Conservation (phyloP, 805 yeast species). For the Sungouiella thailandica region DNA sequence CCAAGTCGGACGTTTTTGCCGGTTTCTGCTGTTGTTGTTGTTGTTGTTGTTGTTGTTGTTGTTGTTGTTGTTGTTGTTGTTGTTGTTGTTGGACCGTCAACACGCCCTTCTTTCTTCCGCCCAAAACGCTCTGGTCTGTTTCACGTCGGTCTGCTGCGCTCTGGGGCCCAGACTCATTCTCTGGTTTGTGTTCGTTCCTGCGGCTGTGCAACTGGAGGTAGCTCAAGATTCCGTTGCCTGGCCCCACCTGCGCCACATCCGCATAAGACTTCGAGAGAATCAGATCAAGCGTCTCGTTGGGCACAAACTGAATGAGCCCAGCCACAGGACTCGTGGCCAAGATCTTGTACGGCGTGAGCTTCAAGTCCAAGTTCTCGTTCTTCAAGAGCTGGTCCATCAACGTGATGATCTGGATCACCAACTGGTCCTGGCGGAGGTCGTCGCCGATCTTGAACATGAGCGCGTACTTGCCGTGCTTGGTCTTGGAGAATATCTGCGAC, state of each 20-base stretch:
- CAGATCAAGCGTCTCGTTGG: conserved; percentile 81
- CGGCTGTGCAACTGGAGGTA: conserved; percentile 58
- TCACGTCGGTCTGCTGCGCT: not conserved
- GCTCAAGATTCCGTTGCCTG: conserved; percentile 67
- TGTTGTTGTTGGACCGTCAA: no score
- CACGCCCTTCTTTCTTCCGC: conserved; percentile 5
- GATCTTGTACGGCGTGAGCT: conserved; percentile 82
- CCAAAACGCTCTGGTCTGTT: conserved; percentile 8
- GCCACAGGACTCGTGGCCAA: conserved; percentile 87
- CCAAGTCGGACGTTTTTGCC: conserved; percentile 34
- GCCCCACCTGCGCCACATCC: not conserved
- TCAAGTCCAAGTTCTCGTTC: conserved; percentile 85
- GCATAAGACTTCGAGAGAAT: conserved; percentile 46
- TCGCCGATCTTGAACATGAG: conserved; percentile 95
- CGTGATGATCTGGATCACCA: conserved; percentile 88
- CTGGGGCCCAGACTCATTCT: conserved; percentile 13
- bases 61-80: no score
- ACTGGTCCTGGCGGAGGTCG: conserved; percentile 92
- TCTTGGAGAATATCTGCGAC: conserved; percentile 31
- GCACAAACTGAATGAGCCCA: conserved; percentile 92
- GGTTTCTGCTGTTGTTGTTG: conserved; percentile 34
- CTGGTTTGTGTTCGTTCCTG: conserved; percentile 22
- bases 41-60: no score
- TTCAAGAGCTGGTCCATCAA: conserved; percentile 85
- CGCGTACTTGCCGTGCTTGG: conserved; percentile 50